phyloP scores from a whole-genome alignment of 257 asterid genomes.

The Ligustrum vulgare region DNA sequence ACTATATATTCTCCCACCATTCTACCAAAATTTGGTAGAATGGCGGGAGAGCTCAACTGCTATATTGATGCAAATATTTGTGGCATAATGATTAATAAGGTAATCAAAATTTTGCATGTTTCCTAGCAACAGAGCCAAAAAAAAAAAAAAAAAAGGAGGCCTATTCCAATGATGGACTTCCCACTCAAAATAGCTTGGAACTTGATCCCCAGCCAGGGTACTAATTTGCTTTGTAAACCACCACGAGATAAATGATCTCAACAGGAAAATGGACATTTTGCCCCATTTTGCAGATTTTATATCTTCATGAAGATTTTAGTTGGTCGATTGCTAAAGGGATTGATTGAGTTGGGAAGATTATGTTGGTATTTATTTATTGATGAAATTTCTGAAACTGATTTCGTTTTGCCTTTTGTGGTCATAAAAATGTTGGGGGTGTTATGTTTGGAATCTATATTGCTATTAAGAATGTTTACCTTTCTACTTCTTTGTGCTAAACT shows the following conservation, averaged over 20 bases:
- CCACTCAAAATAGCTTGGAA: conserved; percentile 73
- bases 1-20: too few species aligned
- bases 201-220: conserved; percentile 90
- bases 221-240: conserved; percentile 66
- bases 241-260: conserved; percentile 15
- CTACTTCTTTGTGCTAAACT: conserved; percentile 19
- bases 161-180: conserved; percentile 82
- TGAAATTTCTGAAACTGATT: conserved; percentile 20
- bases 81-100: too few species aligned
- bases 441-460: too few species aligned
- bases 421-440: conserved; percentile 13
- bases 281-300: conserved; percentile 24
- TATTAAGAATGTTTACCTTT: too few species aligned
- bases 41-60: too few species aligned
- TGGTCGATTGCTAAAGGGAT: conserved; percentile 29
- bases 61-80: too few species aligned
- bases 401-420: conserved; percentile 1
- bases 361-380: conserved; percentile 38
- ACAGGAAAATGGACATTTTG: conserved; percentile 23
- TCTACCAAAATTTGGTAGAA: too few species aligned
- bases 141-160: conserved; percentile 40
- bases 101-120: conserved; percentile 73
- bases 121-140: conserved; percentile 69
- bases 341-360: conserved; percentile 27
- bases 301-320: conserved; percentile 18